Base-by-base conservation (phyloP, 2,329 filamentous ascomycete species). In the Chrysosporium keratinophilum region DNA sequence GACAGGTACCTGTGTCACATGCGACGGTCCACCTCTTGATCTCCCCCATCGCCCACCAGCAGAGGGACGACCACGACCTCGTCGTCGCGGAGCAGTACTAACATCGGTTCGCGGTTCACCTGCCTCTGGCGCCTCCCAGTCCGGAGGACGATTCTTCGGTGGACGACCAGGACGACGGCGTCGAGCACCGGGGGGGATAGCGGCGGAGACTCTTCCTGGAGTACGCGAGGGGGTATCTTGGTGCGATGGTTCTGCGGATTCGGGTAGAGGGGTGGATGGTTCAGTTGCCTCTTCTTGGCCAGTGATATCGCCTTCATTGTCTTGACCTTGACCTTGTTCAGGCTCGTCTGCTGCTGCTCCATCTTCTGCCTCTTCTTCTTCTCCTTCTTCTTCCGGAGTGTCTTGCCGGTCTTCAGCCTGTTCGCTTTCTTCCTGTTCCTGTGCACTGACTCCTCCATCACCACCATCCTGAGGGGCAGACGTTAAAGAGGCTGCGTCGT, bases 91-190 rank as follows among this genome's bases (percentile, higher is more conserved):
- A 3, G 82, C 84, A 3, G 82, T 74, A 43, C 66, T 68, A 17
- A 68, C 66, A 56, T 72, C 71, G 47, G 71, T 69, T 11, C 34
- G 62, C 43, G 71, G 68, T 20, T 74, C 71, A 35, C 70, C 68
- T 40, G 75, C 75, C 42, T 77, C 76, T 43, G 79, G 78, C 17
- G 75, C 66, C 65, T 90, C 84, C 82, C 85, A 91, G 66, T 88
- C 87, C 3, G 87, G 81, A 0, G 86, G 87, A 48, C 82, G 79
- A 66, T 89, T 90, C 76, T 93, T 94, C 0, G 88, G 87, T 2
- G 88, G 88, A 11, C 89, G 81, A 17, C 89, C 89, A n/a, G 90
- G 78, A 50, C 88, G 83, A 60, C 78, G 77, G 69, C 87, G 87
- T 64, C 85, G 81, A 52, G 76, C 76, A 5, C 43, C 43, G n/a